Base-by-base conservation (phyloP, 2,329 filamentous ascomycete species). In the Penicillium concentricum region DNA sequence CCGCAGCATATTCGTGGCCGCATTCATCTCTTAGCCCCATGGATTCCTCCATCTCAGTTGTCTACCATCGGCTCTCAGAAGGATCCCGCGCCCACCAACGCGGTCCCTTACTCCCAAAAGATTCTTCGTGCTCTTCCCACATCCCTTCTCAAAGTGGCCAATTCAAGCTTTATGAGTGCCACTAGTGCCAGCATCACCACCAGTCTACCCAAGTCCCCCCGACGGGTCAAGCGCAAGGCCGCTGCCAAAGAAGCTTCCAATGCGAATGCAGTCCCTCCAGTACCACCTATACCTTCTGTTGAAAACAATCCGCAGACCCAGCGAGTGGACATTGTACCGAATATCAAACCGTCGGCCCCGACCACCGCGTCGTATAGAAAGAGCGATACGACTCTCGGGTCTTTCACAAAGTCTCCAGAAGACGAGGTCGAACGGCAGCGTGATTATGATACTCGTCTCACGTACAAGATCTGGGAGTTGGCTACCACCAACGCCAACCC, bases 11-110 rank as follows among this genome's bases (percentile, higher is more conserved):
- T 99, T 59, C 88, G 92, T 6, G 94, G 94, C 20, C 88, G 91
- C 51, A 94, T 99, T 54, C 94, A 99, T 74, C 84, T 99, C 2
- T 82, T 99, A 9, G 93, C 94, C 0, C 94, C 94, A 0, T 75
- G 73, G 94, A 97, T 99, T 45, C 94, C 94, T 1, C 94, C 94
- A 0, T 97, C 91, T 5, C 92, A 96, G 71, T 89, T 96, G 81
- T 92, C 87, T 51, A 87, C 89, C 18, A 87, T 92, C 62, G 87
- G 88, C 28, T 87, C 90, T 55, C 84, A 84, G 16, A 87, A 91
- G 67, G 87, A 87, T 16, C 82, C 88, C 4, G 88, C 90, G 0
- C 92, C 92, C 0, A 88, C 87, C 0, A 92, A 91, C 63, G 90
- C 92, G 5, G 88, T 99, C 43, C 94, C 94, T 4, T 92, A 93